A percentile compares a stretch with the other conserved stretches of the same genome.
Evolutionary conservation across 371 early-diverging fungal genomes (phyloP).

Genomic region (Mortierella sp.): DNA sequence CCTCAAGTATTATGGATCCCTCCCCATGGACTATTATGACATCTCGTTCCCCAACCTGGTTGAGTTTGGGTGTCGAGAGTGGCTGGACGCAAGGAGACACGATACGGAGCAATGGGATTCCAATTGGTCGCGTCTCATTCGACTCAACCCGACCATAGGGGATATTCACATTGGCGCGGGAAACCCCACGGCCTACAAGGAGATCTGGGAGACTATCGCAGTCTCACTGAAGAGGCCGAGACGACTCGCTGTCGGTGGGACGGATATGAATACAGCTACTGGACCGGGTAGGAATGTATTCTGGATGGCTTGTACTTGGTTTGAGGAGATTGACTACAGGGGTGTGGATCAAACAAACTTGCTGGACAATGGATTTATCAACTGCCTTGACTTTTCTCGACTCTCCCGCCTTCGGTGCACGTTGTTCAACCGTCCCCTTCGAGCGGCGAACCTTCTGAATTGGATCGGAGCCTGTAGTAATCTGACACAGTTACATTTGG

Average conservation of each 20-base stretch:
- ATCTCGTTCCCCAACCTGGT: no score
- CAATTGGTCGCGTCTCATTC: no score
- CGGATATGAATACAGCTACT: background rate
- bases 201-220: background rate
- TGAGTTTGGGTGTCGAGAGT: no score
- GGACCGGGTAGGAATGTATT: background rate
- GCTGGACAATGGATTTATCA: background rate
- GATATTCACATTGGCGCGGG: no score
- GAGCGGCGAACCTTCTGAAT: background rate
- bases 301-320: background rate
- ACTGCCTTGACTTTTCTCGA: background rate
- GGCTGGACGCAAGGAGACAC: no score
- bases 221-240: background rate
- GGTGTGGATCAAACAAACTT: background rate
- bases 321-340: slow-evolving; percentile 1
- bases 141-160: no score
- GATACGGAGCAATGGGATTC: no score
- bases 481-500: background rate
- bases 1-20: no score
- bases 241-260: background rate
- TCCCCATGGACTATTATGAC: no score
- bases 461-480: background rate
- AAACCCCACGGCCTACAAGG: no score
- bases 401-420: background rate
- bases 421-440: background rate